Percentiles rank a stretch among this genome's conserved stretches.
These are phyloP conservation scores for Evernia prunastri DNA, from an alignment of 495 filamentous ascomycete genomes.

Conservation along the genomic window DNA sequence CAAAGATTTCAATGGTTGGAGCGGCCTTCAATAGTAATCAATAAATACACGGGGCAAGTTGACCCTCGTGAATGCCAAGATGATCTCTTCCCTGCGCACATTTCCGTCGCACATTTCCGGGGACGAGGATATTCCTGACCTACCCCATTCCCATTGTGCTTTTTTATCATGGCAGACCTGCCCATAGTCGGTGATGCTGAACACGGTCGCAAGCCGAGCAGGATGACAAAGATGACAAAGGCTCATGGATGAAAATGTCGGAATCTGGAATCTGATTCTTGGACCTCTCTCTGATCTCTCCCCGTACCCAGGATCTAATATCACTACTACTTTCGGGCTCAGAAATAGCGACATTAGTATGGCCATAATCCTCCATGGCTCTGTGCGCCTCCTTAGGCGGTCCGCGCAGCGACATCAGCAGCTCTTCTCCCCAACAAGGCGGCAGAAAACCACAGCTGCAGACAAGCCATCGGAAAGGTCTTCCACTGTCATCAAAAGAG, in stretches of 20 bases:
- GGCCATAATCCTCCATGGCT: slow-evolving; percentile 6
- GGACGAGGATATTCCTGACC: not conserved
- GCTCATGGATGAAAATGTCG: not conserved
- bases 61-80: too few relatives aligned
- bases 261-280: not conserved
- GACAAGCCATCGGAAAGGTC: slow-evolving; percentile 13
- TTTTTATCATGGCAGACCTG: slow-evolving; percentile 35
- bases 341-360: not conserved
- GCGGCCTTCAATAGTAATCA: too few relatives aligned
- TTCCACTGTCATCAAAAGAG: not conserved
- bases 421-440: not conserved
- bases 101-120: too few relatives aligned
- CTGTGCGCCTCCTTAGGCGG: slow-evolving; percentile 6
- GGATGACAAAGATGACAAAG: slow-evolving; percentile 1
- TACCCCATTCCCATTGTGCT: not conserved
- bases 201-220: not conserved
- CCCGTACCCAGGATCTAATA: not conserved
- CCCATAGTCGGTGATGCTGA: slow-evolving; percentile 46
- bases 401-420: slow-evolving; percentile 10
- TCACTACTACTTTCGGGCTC: not conserved
- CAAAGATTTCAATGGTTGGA: not conserved
- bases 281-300: not conserved
- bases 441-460: slow-evolving; percentile 13
- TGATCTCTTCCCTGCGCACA: not conserved
- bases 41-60: not conserved